Evolutionary conservation across 1,139 yeast species (phyloP).

Genomic region (Hyphopichia khmerensis): DNA sequence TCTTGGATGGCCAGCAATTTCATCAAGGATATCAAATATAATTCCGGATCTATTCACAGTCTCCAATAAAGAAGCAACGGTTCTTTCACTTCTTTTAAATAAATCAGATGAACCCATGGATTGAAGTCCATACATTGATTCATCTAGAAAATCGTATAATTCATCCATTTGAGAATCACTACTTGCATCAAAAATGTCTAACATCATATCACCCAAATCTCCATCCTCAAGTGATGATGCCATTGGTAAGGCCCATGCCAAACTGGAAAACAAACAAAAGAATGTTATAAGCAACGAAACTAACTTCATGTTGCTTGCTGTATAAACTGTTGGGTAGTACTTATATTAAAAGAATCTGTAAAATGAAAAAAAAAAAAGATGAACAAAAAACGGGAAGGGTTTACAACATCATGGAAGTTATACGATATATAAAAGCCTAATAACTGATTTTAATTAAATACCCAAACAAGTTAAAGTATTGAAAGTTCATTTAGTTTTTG

Average conservation of each 20-base stretch:
- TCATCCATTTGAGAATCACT: background rate
- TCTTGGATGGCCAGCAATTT: conserved; percentile 31
- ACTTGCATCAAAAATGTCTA: background rate
- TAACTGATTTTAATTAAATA: too few species aligned
- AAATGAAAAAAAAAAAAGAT: background rate
- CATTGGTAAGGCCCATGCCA: conserved; percentile 15
- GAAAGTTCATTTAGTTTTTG: background rate
- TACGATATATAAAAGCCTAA: too few species aligned
- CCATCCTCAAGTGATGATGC: conserved; percentile 18
- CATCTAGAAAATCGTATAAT: background rate
- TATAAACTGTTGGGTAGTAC: too few species aligned
- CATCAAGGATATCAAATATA: conserved; percentile 35
- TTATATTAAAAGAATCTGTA: too few species aligned
- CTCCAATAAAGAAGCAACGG: conserved; percentile 22
- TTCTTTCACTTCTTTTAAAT: conserved; percentile 15
- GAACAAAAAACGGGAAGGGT: background rate
- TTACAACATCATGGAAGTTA: too few species aligned
- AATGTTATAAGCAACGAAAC: conserved; percentile 4
- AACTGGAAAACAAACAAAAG: conserved; percentile 7
- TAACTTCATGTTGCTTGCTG: background rate
- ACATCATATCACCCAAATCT: conserved; percentile 8
- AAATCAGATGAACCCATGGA: background rate
- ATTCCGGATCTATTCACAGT: conserved; percentile 38
- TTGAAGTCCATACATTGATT: background rate
- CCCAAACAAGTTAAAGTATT: too few species aligned